phyloP scores from a whole-genome alignment of 768 basidiomycete species.

The Kwoniella europaea region DNA sequence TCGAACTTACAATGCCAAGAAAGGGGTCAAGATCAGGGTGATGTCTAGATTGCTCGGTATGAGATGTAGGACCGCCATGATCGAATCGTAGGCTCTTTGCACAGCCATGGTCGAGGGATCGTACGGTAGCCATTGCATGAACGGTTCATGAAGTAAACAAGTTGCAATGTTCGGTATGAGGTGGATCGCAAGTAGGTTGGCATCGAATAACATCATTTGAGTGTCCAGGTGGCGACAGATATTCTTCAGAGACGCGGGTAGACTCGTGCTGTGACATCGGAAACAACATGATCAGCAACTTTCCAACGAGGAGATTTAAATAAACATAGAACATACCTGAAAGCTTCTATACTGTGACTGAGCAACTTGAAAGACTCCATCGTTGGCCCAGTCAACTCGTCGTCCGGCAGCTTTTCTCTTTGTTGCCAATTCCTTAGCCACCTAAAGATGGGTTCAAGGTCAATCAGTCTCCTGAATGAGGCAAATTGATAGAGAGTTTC shows the following conservation, averaged over 20 bases:
- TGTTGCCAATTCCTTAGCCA: conserved; percentile 44
- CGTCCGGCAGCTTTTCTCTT: conserved; percentile 30
- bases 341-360: conserved; percentile 30
- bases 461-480: too few relatives aligned
- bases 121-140: conserved; percentile 25
- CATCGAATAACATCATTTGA: conserved; percentile 18
- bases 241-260: conserved; percentile 35
- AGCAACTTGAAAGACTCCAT: conserved; percentile 24
- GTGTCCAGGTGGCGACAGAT: conserved; percentile 26
- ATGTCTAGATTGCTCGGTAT: conserved; percentile 50
- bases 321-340: conserved; percentile 37
- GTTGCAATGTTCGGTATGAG: conserved; percentile 43
- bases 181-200: conserved; percentile 36
- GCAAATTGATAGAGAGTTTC: too few relatives aligned
- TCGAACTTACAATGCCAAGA: conserved; percentile 37
- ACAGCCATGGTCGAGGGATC: background rate
- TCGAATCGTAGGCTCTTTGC: conserved; percentile 34
- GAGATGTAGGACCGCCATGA: conserved; percentile 37
- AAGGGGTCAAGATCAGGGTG: conserved; percentile 29
- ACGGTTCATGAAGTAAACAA: conserved; percentile 40
- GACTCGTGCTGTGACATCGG: conserved; percentile 11
- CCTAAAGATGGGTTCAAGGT: background rate
- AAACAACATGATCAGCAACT: background rate
- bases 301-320: background rate
- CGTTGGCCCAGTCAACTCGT: conserved; percentile 24